Conservation (phyloP, 331 rosid genomes). For the Spiraea crenata region DNA sequence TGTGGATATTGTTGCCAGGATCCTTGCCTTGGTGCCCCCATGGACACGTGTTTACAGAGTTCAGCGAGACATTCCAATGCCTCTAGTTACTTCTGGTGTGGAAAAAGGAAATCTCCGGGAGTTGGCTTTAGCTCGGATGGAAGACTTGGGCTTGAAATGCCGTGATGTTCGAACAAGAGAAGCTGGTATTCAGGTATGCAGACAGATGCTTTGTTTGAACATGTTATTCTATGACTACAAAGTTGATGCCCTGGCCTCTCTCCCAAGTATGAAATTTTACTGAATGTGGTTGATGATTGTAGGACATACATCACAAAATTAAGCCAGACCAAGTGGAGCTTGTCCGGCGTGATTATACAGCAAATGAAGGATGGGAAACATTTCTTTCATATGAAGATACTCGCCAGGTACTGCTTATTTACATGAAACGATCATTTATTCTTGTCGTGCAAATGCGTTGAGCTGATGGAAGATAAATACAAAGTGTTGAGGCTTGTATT, state of each 20-base stretch:
- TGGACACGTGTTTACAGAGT: slow-evolving; percentile 99
- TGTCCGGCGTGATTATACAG: slow-evolving; percentile 87
- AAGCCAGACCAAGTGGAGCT: slow-evolving; percentile 94
- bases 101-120: slow-evolving; percentile 98
- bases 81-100: slow-evolving; percentile 93
- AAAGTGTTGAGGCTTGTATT: background rate
- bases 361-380: slow-evolving; percentile 99
- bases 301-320: slow-evolving; percentile 96
- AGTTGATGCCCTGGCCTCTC: background rate
- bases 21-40: slow-evolving; percentile 95
- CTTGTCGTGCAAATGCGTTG: background rate
- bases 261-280: slow-evolving; percentile 13
- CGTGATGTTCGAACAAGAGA: slow-evolving; percentile 97
- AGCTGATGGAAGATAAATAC: background rate
- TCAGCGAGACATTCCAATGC: slow-evolving; percentile 99
- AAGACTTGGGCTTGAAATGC: slow-evolving; percentile 91
- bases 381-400: slow-evolving; percentile 93
- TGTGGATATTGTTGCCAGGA: slow-evolving; percentile 93
- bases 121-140: slow-evolving; percentile 96
- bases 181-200: slow-evolving; percentile 91
- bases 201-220: slow-evolving; percentile 17
- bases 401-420: slow-evolving; percentile 56
- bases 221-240: background rate
- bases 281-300: slow-evolving; percentile 25
- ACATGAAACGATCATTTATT: background rate